phyloP scores from a whole-genome alignment of 129 eudicot species.

The Mikania micrantha region DNA sequence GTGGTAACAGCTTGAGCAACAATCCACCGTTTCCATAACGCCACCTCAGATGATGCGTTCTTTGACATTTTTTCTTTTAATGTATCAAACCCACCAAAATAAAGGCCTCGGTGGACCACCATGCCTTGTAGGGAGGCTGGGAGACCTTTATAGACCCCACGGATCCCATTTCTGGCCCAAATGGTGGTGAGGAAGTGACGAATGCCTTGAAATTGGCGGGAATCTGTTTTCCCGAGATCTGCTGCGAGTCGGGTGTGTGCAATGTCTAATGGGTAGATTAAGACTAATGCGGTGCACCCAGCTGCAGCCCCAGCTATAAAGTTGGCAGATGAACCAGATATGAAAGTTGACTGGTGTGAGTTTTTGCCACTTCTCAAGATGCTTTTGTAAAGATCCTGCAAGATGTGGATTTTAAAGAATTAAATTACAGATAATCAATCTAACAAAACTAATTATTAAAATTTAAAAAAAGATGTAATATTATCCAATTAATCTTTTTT shows the following conservation, averaged over 20 bases:
- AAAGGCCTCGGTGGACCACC: constrained; percentile 91
- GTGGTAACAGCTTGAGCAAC: constrained; percentile 89
- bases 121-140: constrained; percentile 96
- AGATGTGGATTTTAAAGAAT: background rate
- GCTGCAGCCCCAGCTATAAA: constrained; percentile 95
- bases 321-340: constrained; percentile 70
- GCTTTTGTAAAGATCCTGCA: constrained; percentile 78
- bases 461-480: background rate
- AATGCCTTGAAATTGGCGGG: constrained; percentile 86
- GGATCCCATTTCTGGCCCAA: constrained; percentile 56
- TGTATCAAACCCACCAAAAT: constrained; percentile 95
- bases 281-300: constrained; percentile 81
- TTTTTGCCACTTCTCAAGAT: constrained; percentile 44
- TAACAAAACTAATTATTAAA: background rate
- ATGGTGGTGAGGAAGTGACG: constrained; percentile 70
- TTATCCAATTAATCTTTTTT: background rate
- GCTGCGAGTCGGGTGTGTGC: constrained; percentile 98
- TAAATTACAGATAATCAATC: background rate
- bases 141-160: constrained; percentile 84
- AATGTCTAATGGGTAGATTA: constrained; percentile 92
- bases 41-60: constrained; percentile 38
- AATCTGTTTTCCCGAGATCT: constrained; percentile 58
- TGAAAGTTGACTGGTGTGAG: constrained; percentile 36
- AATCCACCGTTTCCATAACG: constrained; percentile 92
- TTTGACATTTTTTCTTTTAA: constrained; percentile 62